Conservation (phyloP, 2,329 filamentous ascomycete genomes). For the Colletotrichum limetticola region DNA sequence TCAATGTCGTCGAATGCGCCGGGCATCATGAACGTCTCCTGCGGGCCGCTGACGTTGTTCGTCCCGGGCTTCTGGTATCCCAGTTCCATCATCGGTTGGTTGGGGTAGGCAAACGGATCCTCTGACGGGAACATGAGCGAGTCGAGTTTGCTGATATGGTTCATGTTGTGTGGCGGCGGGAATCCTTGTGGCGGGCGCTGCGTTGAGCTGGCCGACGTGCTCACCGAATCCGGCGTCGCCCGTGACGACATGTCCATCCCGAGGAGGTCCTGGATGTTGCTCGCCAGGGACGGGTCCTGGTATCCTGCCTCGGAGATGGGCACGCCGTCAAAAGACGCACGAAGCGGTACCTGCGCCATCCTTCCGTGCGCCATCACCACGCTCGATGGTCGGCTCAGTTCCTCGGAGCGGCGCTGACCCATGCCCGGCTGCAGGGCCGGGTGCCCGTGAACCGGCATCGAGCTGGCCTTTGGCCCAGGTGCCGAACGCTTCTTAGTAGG, state of each 20-base stretch:
- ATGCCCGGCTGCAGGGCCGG: conserved; percentile 45
- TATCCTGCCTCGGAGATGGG: conserved; percentile 44
- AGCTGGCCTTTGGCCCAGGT: conserved; percentile 52
- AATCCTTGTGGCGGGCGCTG: conserved; percentile 40
- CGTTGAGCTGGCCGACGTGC: conserved; percentile 52
- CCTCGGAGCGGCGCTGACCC: conserved; percentile 47
- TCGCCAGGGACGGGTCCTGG: conserved; percentile 49
- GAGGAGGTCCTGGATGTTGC: conserved; percentile 56
- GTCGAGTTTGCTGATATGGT: conserved; percentile 74
- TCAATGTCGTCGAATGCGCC: conserved; percentile 73
- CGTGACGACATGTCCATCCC: conserved; percentile 57
- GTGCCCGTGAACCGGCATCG: conserved; percentile 42
- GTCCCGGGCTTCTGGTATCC: conserved; percentile 51
- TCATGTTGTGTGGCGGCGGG: conserved; percentile 47
- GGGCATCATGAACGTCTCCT: conserved; percentile 62
- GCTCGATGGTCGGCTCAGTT: conserved; percentile 45
- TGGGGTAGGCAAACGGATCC: conserved; percentile 84
- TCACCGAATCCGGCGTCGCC: conserved; percentile 55
- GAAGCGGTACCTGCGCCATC: conserved; percentile 35
- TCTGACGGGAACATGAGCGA: conserved; percentile 84
- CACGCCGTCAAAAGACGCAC: conserved; percentile 48
- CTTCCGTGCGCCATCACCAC: conserved; percentile 37
- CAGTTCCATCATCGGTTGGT: conserved; percentile 76
- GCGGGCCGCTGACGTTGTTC: conserved; percentile 46
- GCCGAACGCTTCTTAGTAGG: conserved; percentile 68